Conservation (phyloP, 352 stramenopile species). For the Globisporangium sylvaticum region DNA sequence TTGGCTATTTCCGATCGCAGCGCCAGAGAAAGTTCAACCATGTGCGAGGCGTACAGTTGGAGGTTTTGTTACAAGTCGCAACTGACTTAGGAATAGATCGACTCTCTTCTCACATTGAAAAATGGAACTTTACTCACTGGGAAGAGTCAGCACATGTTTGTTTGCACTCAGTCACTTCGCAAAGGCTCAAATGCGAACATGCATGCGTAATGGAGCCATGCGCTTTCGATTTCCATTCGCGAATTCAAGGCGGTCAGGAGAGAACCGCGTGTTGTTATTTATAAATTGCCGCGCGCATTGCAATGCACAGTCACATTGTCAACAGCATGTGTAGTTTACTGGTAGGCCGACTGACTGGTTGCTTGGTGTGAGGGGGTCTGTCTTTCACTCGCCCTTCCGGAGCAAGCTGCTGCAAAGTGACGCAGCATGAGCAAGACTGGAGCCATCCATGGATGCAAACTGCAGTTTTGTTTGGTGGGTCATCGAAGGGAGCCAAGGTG, state of each 20-base stretch:
- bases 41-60: neutral
- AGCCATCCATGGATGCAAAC: neutral
- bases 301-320: too few relatives aligned
- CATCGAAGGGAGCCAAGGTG: neutral
- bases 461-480: neutral
- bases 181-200: neutral
- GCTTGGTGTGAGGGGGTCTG: neutral
- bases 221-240: neutral
- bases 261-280: too few relatives aligned
- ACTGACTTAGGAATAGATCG: too few relatives aligned
- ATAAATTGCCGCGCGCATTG: too few relatives aligned
- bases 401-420: neutral
- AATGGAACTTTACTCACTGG: neutral
- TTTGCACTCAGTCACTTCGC: neutral
- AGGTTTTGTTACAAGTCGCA: neutral
- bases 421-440: neutral
- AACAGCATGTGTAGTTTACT: too few relatives aligned
- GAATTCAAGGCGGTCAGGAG: neutral
- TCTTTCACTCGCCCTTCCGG: neutral
- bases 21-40: conserved; percentile 1
- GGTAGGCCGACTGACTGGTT: neutral
- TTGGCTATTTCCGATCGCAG: neutral
- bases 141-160: neutral
- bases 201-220: neutral
- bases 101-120: neutral